Conservation (phyloP, 78 protist genomes). For the Dictyostelium brefeldianum region DNA sequence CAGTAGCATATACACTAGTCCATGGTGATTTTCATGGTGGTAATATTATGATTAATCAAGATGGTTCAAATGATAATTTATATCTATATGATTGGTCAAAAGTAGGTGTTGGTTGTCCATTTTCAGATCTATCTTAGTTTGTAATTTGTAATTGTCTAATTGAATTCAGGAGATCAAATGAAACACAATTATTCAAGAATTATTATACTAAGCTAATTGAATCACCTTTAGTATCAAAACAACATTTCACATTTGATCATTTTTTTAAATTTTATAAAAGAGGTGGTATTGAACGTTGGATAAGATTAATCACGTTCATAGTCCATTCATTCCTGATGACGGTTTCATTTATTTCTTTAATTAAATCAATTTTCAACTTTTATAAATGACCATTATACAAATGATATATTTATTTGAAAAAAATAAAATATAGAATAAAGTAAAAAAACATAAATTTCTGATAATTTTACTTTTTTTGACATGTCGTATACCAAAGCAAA, state of each 20-base stretch:
- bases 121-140: conserved; percentile 17
- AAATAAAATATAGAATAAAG: no score
- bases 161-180: conserved; percentile 8
- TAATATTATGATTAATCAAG: neutral
- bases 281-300: conserved; percentile 45
- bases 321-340: neutral
- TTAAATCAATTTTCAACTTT: conserved; percentile 27
- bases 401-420: conserved; percentile 5
- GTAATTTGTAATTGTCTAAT: neutral
- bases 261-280: neutral
- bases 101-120: conserved; percentile 21
- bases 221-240: no score
- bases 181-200: neutral
- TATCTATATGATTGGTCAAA: conserved; percentile 9
- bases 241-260: conserved; percentile 2
- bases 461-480: no score
- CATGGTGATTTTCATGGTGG: conserved; percentile 56
- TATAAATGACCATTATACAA: conserved; percentile 10
- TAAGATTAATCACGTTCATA: neutral
- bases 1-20: neutral
- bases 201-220: neutral
- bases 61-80: neutral
- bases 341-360: neutral
- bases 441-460: no score
- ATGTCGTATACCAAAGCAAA: no score